Base-by-base conservation (phyloP, 2,329 filamentous ascomycete species). In the Aspergillus sp. region DNA sequence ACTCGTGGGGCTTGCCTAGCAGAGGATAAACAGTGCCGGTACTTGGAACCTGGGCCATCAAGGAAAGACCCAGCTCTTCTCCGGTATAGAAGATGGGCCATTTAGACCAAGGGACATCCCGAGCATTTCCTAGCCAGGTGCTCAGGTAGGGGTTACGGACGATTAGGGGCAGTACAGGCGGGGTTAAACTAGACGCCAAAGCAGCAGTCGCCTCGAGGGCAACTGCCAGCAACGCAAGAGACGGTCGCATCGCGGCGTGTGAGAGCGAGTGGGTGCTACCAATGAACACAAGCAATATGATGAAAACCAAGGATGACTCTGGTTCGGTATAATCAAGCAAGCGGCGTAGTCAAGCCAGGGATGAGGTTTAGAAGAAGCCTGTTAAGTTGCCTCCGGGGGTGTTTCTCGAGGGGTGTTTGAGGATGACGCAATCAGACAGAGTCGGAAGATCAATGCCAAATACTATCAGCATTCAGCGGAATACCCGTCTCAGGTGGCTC, bases 71-170 rank as follows among this genome's bases (percentile, higher is more conserved):
- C 55, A 89, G 73, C 76, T 88, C 81, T 66, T 86, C 80, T 34
- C 89, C 89, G 6, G 88, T 90, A 81, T 87, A 93, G 72, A 93
- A 92, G 72, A 93, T 93, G 22, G 91, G 91, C 91, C 91, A 96
- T 75, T 85, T 83, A 53, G 85, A 83, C 91, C 91, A 96, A 2
- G 91, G 91, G 45, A 82, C 81, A 55, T 88, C 83, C 64, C 91
- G 83, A 41, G 90, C 89, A 91, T 78, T 81, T 73, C 83, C 66
- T 42, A 89, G 78, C 88, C 89, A 91, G n/a, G 86, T 84, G 69
- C 85, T 91, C 5, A 95, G 77, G 67, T 93, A 95, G 1, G 90
- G 90, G 38, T 86, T 89, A 57, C 86, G 85, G 45, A 93, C 90
- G 32, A 89, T 88, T 49, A 95, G 74, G 17, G 90, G 90, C 39